Base-by-base conservation (phyloP, 495 filamentous ascomycete species). In the Penicillium manginii region DNA sequence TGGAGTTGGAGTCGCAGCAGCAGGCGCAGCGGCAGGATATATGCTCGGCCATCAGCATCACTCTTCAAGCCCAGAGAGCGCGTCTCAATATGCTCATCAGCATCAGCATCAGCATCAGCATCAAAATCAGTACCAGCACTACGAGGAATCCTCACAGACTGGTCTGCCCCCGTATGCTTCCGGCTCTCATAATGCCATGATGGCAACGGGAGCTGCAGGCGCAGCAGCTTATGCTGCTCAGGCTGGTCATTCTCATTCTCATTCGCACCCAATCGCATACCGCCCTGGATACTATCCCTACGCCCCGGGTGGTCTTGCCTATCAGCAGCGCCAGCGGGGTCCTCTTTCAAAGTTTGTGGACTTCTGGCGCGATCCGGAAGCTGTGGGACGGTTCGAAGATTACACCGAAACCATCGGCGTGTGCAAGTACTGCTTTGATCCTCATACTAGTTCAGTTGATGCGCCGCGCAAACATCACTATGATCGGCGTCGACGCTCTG, bases 401-500 rank as follows among this genome's bases (percentile, higher is more conserved):
- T 91, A 91, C 59, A 88, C 87, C 2, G 86, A 91, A 65, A 77
- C 82, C 50, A 89, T 88, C 50, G 88, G 88, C 18, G 81, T 89
- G 6, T 91, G 88, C 71, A 81, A 75, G 58, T 72, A 84, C 55
- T 91, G 88, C 63, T 91, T 91, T 60, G 82, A 86, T 21, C 86
- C 88, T 3, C 80, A 82, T 6, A 82, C 84, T 2, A 79, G 73
- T 26, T 79, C 81, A n/a, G 55, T 68, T 31, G 78, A 90, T 64
- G 88, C 88, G 2, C 88, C 88, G 37, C 77, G 88, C 58, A 84
- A 80, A 57, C 88, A 91, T 65, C 73, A 86, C 58, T 84, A 86
- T 66, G 57, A 72, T 18, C 63, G 60, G 23, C 73, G 76, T 55
- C 77, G 77, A 23, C 50, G 66, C 42, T 77, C 74, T n/a, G 65